Evolutionary conservation across 1,139 yeast species (phyloP).

Genomic region (Suhomyces panamericanus): DNA sequence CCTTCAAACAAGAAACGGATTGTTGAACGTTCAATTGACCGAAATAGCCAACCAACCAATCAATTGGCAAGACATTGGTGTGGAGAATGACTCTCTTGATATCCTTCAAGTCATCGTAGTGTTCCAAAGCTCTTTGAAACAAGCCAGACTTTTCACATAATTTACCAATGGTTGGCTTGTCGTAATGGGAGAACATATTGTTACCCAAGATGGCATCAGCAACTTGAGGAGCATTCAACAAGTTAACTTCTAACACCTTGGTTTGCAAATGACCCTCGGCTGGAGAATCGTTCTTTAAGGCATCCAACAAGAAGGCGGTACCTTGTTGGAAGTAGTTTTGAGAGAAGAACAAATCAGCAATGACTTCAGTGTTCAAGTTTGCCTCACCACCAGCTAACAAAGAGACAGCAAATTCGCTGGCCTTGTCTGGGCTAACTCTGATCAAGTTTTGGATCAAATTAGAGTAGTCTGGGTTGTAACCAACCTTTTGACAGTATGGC

Average conservation of each 20-base stretch:
- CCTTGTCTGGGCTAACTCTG: slow-evolving; percentile 94
- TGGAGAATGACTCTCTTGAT: slow-evolving; percentile 93
- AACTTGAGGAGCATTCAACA: slow-evolving; percentile 97
- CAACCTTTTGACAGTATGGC: slow-evolving; percentile 90
- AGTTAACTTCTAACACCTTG: slow-evolving; percentile 86
- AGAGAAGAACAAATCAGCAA: slow-evolving; percentile 91
- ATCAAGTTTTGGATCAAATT: slow-evolving; percentile 88
- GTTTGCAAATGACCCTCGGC: slow-evolving; percentile 97
- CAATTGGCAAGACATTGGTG: slow-evolving; percentile 81
- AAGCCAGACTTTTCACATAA: slow-evolving; percentile 94
- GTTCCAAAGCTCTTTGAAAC: slow-evolving; percentile 92
- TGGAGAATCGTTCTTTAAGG: slow-evolving; percentile 90
- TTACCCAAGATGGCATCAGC: slow-evolving; percentile 98
- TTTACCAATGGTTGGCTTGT: slow-evolving; percentile 87
- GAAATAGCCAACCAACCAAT: slow-evolving; percentile 90
- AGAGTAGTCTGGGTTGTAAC: slow-evolving; percentile 86
- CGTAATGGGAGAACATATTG: slow-evolving; percentile 93
- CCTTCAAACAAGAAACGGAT: slow-evolving; percentile 82
- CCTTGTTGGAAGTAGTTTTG: slow-evolving; percentile 97
- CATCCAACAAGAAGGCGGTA: slow-evolving; percentile 96
- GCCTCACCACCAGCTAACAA: slow-evolving; percentile 65
- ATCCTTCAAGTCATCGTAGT: slow-evolving; percentile 91
- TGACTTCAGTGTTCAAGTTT: slow-evolving; percentile 75
- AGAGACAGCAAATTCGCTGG: slow-evolving; percentile 94
- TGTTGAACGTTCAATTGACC: slow-evolving; percentile 96